Conservation (phyloP, 345 rosid genomes). For the Tarenaya hassleriana region DNA sequence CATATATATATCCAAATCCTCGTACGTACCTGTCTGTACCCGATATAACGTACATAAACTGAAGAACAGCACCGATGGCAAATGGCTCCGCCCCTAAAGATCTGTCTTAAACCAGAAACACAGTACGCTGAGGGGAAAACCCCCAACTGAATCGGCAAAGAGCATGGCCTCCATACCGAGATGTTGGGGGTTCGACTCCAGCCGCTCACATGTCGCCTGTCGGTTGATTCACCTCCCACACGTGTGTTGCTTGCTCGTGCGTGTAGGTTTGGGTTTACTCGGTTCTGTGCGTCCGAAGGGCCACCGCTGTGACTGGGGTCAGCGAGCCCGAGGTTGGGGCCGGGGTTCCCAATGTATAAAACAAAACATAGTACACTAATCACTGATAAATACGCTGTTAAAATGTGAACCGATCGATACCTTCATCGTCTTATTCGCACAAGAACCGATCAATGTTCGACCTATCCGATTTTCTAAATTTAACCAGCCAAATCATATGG, state of each 20-base stretch:
- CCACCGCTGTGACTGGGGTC: too few species aligned
- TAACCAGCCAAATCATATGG: conserved; percentile 61
- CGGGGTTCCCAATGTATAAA: too few species aligned
- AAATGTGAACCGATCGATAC: conserved; percentile 73
- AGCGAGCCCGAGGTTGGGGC: too few species aligned
- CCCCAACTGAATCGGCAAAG: too few species aligned
- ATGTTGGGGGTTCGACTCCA: too few species aligned
- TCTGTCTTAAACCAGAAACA: conserved; percentile 80
- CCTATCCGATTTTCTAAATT: conserved; percentile 71
- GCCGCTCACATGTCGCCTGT: too few species aligned
- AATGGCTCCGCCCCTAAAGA: conserved; percentile 84
- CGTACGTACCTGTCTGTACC: conserved; percentile 77
- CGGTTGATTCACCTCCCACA: too few species aligned
- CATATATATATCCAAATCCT: not conserved
- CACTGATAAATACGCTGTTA: conserved; percentile 88
- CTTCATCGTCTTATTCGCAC: conserved; percentile 79
- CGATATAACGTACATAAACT: conserved; percentile 93
- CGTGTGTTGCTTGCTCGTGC: too few species aligned
- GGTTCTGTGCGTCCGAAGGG: too few species aligned
- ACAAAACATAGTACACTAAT: conserved; percentile 82
- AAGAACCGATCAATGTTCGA: conserved; percentile 71
- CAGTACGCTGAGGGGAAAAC: conserved; percentile 77
- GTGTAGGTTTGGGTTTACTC: too few species aligned
- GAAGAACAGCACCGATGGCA: conserved; percentile 69
- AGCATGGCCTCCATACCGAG: too few species aligned